Base-by-base conservation (phyloP, 1,139 yeast species). In the Candida glucosophila region DNA sequence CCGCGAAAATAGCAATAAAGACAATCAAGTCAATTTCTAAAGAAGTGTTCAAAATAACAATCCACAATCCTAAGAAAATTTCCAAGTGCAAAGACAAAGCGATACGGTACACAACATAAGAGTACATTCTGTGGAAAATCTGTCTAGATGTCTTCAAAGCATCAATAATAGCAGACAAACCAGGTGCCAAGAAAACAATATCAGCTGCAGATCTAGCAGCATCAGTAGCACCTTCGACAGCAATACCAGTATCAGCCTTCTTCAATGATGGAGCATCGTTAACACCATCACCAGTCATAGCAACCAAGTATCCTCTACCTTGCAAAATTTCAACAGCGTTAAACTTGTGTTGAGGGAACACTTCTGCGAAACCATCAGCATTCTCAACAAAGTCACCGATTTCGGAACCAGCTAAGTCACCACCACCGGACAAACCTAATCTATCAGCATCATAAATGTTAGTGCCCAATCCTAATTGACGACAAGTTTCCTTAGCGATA, bases 201-300 rank as follows among this genome's bases (percentile, higher is more conserved):
- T 83, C 95, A 53, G 94, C 88, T 66, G 95, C 95, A 47, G 94
- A 81, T 65, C 93, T 76, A 46, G 95, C 95, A 57, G 94, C 92
- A 67, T 83, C 95, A 47, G 94, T 79, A 48, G 94, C 88, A 77
- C 94, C 94, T 68, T 82, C 94, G 59, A 83, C 94, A 56, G 94
- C 94, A 69, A 83, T 83, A 79, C 94, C 95, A 48, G 93, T 81
- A 64, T 83, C 94, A 60, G 95, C 93, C 71, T 82, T 82, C 80
- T 83, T 83, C 67, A 83, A 75, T 43, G 94, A 83, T 56, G 95
- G 95, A 49, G 95, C 94, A 67, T 83, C 95, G 67, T 83, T 83
- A 58, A 83, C 94, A 77, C 95, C 95, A 60, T 83, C 95, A 79
- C 95, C 95, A 72, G 95, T 83, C 94, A 83, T 83, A 62, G 94